Percentiles rank a stretch among this genome's conserved stretches.
phyloP scores from a whole-genome alignment of 2,329 filamentous ascomycete species.

The Epichloe aotearoae region DNA sequence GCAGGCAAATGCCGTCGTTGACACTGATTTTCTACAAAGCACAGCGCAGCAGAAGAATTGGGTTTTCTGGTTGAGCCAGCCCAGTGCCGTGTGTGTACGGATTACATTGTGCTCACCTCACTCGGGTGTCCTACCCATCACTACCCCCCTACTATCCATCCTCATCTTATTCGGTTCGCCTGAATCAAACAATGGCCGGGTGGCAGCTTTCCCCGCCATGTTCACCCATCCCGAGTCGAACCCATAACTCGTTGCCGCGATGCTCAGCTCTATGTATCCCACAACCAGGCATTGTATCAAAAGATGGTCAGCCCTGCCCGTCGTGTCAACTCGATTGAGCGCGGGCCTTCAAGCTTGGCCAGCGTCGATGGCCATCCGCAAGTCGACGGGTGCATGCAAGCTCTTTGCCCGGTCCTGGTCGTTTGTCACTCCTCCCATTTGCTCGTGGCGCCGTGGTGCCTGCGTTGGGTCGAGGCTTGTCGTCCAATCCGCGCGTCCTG shows the following conservation, averaged over 20 bases:
- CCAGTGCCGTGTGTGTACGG: not conserved
- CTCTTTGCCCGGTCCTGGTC: not conserved
- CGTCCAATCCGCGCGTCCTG: not conserved
- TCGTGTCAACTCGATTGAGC: too few relatives aligned
- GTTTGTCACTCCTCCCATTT: not conserved
- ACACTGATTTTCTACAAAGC: not conserved
- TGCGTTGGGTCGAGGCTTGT: not conserved
- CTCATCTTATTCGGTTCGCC: too few relatives aligned
- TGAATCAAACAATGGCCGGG: too few relatives aligned
- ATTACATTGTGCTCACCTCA: too few relatives aligned
- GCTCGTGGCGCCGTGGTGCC: slow-evolving; percentile 1
- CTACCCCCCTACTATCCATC: too few relatives aligned
- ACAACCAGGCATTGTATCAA: not conserved
- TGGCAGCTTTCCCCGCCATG: too few relatives aligned
- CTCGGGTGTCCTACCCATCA: too few relatives aligned
- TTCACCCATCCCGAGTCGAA: too few relatives aligned
- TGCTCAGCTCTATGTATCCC: not conserved
- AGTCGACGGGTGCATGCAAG: not conserved
- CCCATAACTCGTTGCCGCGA: not conserved
- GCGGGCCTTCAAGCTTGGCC: too few relatives aligned
- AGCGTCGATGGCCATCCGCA: too few relatives aligned
- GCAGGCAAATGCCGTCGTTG: not conserved
- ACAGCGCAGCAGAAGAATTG: too few relatives aligned
- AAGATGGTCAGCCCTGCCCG: not conserved
- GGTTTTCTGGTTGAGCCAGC: too few relatives aligned